phyloP scores from a whole-genome alignment of 495 filamentous ascomycete genomes.

The Penicillium goetzii region DNA sequence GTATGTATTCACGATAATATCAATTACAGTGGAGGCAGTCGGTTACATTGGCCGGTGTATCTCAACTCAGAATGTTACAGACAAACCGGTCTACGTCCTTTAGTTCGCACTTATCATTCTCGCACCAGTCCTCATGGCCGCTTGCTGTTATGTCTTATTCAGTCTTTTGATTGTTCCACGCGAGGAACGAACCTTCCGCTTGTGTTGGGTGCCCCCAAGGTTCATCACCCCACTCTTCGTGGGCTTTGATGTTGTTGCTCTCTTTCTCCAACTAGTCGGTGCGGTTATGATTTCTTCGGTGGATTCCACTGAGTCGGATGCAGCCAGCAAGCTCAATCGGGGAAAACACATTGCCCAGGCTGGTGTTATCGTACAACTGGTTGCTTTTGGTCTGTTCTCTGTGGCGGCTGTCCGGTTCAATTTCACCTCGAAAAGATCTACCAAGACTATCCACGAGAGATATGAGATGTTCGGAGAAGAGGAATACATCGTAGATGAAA shows the following conservation, averaged over 20 bases:
- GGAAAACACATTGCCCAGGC: constrained; percentile 47
- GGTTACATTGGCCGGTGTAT: constrained; percentile 48
- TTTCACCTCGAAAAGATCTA: constrained; percentile 47
- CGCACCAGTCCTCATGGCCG: constrained; percentile 53
- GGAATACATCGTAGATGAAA: constrained; percentile 34
- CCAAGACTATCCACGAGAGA: constrained; percentile 31
- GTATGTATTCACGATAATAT: constrained; percentile 8
- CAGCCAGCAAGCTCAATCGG: constrained; percentile 32
- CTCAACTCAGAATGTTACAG: constrained; percentile 37
- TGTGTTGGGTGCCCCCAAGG: constrained; percentile 54
- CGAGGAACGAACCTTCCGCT: constrained; percentile 38
- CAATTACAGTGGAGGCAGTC: constrained; percentile 45
- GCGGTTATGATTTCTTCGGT: constrained; percentile 44
- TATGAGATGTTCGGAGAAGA: constrained; percentile 33
- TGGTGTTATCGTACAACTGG: constrained; percentile 47
- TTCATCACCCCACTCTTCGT: constrained; percentile 40
- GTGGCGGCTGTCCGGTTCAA: constrained; percentile 42
- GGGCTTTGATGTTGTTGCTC: constrained; percentile 36
- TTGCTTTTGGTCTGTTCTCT: constrained; percentile 49
- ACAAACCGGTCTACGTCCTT: constrained; percentile 36
- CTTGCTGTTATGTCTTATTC: constrained; percentile 59
- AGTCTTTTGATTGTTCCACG: constrained; percentile 49
- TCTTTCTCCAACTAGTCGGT: constrained; percentile 35
- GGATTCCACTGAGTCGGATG: constrained; percentile 27
- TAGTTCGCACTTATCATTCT: constrained; percentile 45